Evolutionary conservation across 1,284 basidiomycete species (phyloP).

Genomic region (Moniliophthora roreri): DNA sequence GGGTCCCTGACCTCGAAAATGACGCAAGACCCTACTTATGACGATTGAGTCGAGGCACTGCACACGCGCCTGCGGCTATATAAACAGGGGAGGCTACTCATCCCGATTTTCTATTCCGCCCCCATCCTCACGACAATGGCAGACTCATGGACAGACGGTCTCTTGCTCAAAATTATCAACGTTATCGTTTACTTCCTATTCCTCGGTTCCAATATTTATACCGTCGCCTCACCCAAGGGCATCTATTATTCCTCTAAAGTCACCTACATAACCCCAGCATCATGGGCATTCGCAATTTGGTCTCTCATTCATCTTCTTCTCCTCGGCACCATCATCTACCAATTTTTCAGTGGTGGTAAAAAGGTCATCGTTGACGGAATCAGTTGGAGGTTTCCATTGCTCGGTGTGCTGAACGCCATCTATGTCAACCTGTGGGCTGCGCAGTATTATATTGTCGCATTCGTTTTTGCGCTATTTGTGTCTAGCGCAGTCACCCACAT

Average conservation of each 20-base stretch:
- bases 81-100: background rate
- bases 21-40: background rate
- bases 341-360: conserved; percentile 84
- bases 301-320: conserved; percentile 85
- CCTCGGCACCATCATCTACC: conserved; percentile 87
- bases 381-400: conserved; percentile 85
- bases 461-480: conserved; percentile 85
- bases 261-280: conserved; percentile 89
- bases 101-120: conserved; percentile 2
- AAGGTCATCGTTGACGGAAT: conserved; percentile 82
- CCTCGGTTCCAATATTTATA: conserved; percentile 88
- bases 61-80: background rate
- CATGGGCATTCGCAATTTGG: conserved; percentile 87
- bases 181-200: conserved; percentile 78
- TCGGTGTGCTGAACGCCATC: conserved; percentile 81
- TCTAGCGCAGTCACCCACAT: conserved; percentile 84
- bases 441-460: conserved; percentile 76
- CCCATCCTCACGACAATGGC: conserved; percentile 46
- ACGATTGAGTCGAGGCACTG: background rate
- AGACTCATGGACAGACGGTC: conserved; percentile 70
- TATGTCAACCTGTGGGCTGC: conserved; percentile 82
- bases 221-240: conserved; percentile 69
- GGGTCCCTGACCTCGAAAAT: background rate
- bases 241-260: conserved; percentile 72
- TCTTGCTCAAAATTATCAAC: conserved; percentile 84